phyloP scores from a whole-genome alignment of 768 basidiomycete species.

The Amyloporia xantha region DNA sequence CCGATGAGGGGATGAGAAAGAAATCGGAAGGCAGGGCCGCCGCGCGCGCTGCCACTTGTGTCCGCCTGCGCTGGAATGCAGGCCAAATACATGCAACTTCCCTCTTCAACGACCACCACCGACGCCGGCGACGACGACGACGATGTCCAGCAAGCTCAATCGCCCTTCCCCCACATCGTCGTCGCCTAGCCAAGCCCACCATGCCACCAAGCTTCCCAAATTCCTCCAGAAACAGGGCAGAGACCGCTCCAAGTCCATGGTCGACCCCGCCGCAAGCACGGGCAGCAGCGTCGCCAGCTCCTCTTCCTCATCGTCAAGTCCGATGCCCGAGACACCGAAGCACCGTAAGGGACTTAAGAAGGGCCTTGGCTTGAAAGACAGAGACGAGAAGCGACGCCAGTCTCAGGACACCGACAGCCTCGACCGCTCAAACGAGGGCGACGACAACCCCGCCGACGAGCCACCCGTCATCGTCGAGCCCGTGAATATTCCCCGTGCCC shows the following conservation, averaged over 20 bases:
- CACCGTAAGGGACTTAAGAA: constrained; percentile 12
- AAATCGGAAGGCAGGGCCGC: background rate
- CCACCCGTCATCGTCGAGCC: constrained; percentile 66
- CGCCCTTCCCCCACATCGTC: constrained; percentile 36
- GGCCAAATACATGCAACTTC: background rate
- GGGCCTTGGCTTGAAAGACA: constrained; percentile 11
- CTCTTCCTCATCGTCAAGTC: constrained; percentile 32
- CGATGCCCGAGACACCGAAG: constrained; percentile 21
- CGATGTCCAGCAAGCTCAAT: constrained; percentile 46
- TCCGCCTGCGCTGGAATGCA: background rate
- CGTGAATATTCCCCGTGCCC: constrained; percentile 43
- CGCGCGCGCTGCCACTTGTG: background rate
- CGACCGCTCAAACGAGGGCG: constrained; percentile 25
- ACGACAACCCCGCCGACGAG: constrained; percentile 37
- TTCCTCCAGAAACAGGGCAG: constrained; percentile 61
- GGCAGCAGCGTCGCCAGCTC: constrained; percentile 34
- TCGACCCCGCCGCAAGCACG: constrained; percentile 30
- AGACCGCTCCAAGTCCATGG: constrained; percentile 53
- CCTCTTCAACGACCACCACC: background rate
- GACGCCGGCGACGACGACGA: constrained; percentile 18
- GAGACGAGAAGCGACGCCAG: constrained; percentile 15
- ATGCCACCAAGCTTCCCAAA: constrained; percentile 53
- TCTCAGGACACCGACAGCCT: constrained; percentile 25
- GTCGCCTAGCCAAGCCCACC: constrained; percentile 33
- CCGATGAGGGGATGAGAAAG: background rate